A percentile compares a stretch with the other conserved stretches of the same genome.
phyloP scores from a whole-genome alignment of 257 asterid genomes.

The Ajuga chamaepitys region DNA sequence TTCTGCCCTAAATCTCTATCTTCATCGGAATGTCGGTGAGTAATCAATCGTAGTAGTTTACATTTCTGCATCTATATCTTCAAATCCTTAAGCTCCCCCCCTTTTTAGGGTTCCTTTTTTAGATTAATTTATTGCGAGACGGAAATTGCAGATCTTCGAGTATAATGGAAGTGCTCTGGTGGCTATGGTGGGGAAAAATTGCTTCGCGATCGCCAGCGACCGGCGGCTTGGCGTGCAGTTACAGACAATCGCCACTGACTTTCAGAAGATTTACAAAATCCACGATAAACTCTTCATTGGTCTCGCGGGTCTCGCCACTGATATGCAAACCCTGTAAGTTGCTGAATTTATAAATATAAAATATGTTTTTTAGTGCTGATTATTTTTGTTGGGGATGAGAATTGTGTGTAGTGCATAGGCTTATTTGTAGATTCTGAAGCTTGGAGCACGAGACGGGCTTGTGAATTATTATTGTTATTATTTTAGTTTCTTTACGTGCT shows the following conservation, averaged over 20 bases:
- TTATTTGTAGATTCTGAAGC: too few species aligned
- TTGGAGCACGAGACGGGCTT: too few species aligned
- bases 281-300: constrained; percentile 85
- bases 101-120: not conserved
- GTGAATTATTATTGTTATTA: too few species aligned
- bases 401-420: too few species aligned
- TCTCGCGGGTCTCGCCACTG: constrained; percentile 87
- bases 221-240: constrained; percentile 89
- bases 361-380: too few species aligned
- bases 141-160: constrained; percentile 74
- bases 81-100: constrained; percentile 6
- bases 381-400: too few species aligned
- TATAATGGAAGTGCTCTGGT: constrained; percentile 95
- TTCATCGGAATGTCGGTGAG: constrained; percentile 48
- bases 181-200: constrained; percentile 94
- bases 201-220: constrained; percentile 95
- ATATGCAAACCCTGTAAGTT: constrained; percentile 71
- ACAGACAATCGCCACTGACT: constrained; percentile 90
- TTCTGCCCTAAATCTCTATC: not conserved
- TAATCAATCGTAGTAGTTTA: not conserved
- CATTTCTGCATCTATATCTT: not conserved
- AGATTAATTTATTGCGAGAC: not conserved
- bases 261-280: constrained; percentile 65
- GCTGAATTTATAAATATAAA: not conserved
- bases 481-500: too few species aligned